These are phyloP conservation scores for Aspergillus aculeatus DNA, from an alignment of 2,329 filamentous ascomycete genomes.

Conservation along the genomic window DNA sequence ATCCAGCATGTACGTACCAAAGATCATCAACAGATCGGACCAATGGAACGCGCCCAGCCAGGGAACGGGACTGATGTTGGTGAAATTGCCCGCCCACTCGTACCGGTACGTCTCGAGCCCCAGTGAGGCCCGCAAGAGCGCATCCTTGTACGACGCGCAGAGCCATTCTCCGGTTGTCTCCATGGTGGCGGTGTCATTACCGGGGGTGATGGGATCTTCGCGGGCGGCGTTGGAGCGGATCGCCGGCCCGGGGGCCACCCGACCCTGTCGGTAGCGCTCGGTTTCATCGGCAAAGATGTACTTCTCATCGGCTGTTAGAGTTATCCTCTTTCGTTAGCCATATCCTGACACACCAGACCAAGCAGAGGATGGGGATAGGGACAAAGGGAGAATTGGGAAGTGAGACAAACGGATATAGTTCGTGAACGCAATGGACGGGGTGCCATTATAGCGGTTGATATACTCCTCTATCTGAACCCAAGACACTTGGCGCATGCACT, in stretches of 20 bases:
- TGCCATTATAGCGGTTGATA: conserved; percentile 24
- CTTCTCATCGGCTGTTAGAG: conserved; percentile 23
- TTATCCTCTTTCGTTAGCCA: not conserved
- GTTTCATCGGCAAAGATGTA: conserved; percentile 31
- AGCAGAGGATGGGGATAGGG: too few relatives aligned
- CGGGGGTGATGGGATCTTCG: conserved; percentile 12
- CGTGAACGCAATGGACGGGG: conserved; percentile 22
- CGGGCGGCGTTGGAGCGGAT: conserved; percentile 19
- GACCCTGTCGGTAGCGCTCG: not conserved
- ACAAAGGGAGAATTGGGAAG: too few relatives aligned
- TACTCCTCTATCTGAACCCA: conserved; percentile 27
- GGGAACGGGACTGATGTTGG: conserved; percentile 39
- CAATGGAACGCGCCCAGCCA: conserved; percentile 48
- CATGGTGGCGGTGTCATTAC: conserved; percentile 14
- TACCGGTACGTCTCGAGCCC: conserved; percentile 40
- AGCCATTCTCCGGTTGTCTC: conserved; percentile 9
- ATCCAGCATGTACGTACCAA: conserved; percentile 20
- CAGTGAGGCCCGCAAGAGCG: conserved; percentile 3
- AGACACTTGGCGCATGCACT: conserved; percentile 30
- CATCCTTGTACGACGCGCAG: conserved; percentile 14
- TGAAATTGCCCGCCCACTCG: conserved; percentile 43
- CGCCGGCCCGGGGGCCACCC: not conserved
- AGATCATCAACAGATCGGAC: conserved; percentile 25
- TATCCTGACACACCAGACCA: too few relatives aligned
- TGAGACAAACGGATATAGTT: conserved; percentile 1